These are phyloP conservation scores for Cladosporium sp. DNA, from an alignment of 2,329 filamentous ascomycete genomes.

Conservation along the genomic window DNA sequence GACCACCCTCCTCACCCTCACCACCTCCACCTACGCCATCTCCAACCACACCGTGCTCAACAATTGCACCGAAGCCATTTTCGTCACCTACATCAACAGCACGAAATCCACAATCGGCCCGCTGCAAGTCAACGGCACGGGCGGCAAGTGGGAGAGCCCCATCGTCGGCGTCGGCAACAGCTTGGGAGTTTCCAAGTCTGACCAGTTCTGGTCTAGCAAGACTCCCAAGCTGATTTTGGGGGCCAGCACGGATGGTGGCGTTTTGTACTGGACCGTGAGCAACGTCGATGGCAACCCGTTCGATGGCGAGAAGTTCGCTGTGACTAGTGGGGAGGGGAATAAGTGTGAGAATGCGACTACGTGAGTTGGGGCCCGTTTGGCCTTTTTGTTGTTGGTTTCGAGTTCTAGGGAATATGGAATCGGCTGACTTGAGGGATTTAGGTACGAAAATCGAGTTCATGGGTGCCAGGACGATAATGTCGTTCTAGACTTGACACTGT, in stretches of 20 bases:
- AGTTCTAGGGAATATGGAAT: not conserved
- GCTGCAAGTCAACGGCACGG: constrained; percentile 13
- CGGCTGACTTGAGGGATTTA: constrained; percentile 12
- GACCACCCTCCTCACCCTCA: constrained; percentile 8
- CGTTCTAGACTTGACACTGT: constrained; percentile 19
- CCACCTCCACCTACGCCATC: constrained; percentile 16
- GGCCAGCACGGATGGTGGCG: constrained; percentile 16
- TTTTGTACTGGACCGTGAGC: constrained; percentile 28
- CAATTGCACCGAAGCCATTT: constrained; percentile 25
- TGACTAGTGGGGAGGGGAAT: constrained; percentile 16
- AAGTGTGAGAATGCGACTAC: constrained; percentile 11
- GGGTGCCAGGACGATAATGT: constrained; percentile 20
- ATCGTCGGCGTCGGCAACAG: constrained; percentile 28
- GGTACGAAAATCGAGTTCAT: constrained; percentile 18
- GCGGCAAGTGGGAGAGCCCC: constrained; percentile 18
- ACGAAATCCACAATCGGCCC: constrained; percentile 17
- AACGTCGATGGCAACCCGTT: constrained; percentile 26
- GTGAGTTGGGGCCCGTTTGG: not conserved
- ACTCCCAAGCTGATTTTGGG: constrained; percentile 27
- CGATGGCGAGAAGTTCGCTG: constrained; percentile 18
- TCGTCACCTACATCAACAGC: constrained; percentile 24
- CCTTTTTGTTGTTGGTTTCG: not conserved
- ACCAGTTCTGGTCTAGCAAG: constrained; percentile 21
- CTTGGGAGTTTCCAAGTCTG: constrained; percentile 25
- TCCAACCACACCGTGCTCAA: constrained; percentile 21